These are phyloP conservation scores for Rubia tinctorum DNA, from an alignment of 305 asterid genomes.

Conservation along the genomic window DNA sequence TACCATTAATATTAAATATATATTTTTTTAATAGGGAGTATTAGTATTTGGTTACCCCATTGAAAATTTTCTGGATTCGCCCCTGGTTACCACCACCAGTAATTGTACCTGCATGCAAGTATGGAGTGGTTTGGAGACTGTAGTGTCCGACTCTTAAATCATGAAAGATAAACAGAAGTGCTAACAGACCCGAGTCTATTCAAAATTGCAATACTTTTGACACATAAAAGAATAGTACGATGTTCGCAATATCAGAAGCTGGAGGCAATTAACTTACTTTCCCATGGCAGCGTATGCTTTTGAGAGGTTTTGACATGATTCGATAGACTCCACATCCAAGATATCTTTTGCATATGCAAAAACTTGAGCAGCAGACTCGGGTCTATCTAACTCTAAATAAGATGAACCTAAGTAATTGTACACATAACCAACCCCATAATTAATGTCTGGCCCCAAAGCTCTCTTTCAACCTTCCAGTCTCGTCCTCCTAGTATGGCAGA, in stretches of 20 bases:
- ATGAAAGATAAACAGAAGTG: not conserved
- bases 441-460: slow-evolving; percentile 78
- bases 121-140: not conserved
- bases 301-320: slow-evolving; percentile 76
- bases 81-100: no score
- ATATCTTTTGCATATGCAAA: slow-evolving; percentile 87
- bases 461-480: slow-evolving; percentile 81
- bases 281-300: slow-evolving; percentile 84
- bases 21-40: no score
- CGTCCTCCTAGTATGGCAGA: slow-evolving; percentile 77
- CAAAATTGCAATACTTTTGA: not conserved
- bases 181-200: not conserved
- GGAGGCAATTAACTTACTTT: slow-evolving; percentile 40
- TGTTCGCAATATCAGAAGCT: not conserved
- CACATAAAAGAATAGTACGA: no score
- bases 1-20: no score
- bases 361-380: slow-evolving; percentile 87
- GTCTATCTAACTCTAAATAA: slow-evolving; percentile 75
- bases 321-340: slow-evolving; percentile 77
- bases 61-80: no score
- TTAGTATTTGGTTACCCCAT: no score
- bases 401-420: slow-evolving; percentile 91
- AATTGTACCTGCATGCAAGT: not conserved
- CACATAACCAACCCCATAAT: slow-evolving; percentile 70
- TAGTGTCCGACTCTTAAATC: not conserved